A percentile compares a stretch with the other conserved stretches of the same genome.
Conservation (phyloP, 202 grass and related monocot genomes). For the Brachypodium distachyon region DNA sequence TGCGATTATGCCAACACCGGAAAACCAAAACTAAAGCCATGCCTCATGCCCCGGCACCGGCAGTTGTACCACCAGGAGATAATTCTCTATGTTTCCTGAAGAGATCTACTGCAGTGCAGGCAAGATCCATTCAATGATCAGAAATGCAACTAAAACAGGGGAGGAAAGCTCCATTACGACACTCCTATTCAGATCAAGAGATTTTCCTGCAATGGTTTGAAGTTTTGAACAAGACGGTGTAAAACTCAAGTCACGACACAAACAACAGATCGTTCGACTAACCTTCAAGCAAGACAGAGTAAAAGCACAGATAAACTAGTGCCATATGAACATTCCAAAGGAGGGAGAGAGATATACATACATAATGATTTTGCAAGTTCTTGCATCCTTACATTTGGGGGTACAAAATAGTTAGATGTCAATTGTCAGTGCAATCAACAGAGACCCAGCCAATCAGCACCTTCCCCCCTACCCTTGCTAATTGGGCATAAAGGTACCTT, state of each 20-base stretch:
- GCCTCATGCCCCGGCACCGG: too few species aligned
- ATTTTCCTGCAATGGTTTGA: too few species aligned
- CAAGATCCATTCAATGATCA: too few species aligned
- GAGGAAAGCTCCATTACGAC: not conserved
- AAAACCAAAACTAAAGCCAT: too few species aligned
- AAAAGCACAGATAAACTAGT: not conserved
- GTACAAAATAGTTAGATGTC: slow-evolving; percentile 26
- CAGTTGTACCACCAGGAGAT: too few species aligned
- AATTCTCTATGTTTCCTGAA: too few species aligned
- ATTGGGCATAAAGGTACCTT: not conserved
- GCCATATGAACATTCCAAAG: not conserved
- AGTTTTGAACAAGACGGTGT: too few species aligned
- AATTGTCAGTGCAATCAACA: slow-evolving; percentile 18
- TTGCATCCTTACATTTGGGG: slow-evolving; percentile 21
- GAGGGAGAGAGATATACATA: not conserved
- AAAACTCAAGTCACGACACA: too few species aligned
- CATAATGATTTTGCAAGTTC: not conserved
- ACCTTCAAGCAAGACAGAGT: not conserved
- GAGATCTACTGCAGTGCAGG: too few species aligned
- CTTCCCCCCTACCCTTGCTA: not conserved
- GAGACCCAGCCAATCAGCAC: not conserved
- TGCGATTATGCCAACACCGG: too few species aligned
- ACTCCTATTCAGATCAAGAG: not conserved
- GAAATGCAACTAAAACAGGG: not conserved
- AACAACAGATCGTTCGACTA: not conserved